Evolutionary conservation across 306 rosid genomes (phyloP).

Genomic region (Albizia julibrissin): DNA sequence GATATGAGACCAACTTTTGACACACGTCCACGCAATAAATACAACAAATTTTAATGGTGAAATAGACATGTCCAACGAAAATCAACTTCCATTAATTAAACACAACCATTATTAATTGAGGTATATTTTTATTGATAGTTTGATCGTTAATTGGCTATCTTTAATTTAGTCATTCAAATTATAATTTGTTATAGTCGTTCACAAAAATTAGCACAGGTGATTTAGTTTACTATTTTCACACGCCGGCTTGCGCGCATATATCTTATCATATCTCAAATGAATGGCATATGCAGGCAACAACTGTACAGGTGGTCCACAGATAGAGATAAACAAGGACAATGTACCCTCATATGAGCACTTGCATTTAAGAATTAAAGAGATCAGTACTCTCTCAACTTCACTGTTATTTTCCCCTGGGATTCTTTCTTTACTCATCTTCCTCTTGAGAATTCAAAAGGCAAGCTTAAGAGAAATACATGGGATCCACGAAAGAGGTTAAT

Average conservation of each 20-base stretch:
- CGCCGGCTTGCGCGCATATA: too few species aligned
- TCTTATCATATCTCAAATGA: background rate
- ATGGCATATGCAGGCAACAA: background rate
- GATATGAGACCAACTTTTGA: too few species aligned
- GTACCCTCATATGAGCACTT: background rate
- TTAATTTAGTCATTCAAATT: background rate
- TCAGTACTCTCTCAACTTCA: slow-evolving; percentile 11
- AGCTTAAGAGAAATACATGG: slow-evolving; percentile 40
- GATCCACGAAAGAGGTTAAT: slow-evolving; percentile 46
- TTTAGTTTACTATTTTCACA: too few species aligned
- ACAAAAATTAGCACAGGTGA: background rate
- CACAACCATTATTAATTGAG: too few species aligned
- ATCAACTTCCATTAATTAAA: too few species aligned
- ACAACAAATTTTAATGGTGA: too few species aligned
- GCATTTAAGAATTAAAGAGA: slow-evolving; percentile 7
- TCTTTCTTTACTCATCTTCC: slow-evolving; percentile 18
- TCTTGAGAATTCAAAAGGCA: slow-evolving; percentile 8
- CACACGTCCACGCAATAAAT: too few species aligned
- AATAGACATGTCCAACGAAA: too few species aligned
- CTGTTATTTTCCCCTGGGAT: slow-evolving; percentile 23
- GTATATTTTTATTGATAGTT: too few species aligned
- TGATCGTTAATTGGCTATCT: too few species aligned
- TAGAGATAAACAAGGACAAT: slow-evolving; percentile 4
- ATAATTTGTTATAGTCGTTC: background rate
- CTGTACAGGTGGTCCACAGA: background rate